A percentile compares a stretch with the other conserved stretches of the same genome.
phyloP scores from a whole-genome alignment of 2,329 filamentous ascomycete genomes.

The Aspergillus fumigatus region DNA sequence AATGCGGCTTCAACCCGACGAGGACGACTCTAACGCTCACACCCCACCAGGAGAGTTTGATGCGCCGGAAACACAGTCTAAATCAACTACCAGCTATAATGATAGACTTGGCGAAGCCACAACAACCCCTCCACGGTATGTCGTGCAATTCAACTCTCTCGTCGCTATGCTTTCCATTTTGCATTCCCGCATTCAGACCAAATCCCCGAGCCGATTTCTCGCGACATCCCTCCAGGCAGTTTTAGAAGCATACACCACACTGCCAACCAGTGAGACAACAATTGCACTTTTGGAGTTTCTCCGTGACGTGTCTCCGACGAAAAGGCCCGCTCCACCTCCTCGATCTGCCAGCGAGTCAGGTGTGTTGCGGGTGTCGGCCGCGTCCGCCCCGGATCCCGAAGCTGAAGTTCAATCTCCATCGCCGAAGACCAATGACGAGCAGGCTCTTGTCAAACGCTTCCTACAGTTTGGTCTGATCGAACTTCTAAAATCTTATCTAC shows the following conservation, averaged over 20 bases:
- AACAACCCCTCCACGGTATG: conserved; percentile 21
- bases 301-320: conserved; percentile 53
- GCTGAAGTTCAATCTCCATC: conserved; percentile 41
- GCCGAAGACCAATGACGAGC: conserved; percentile 43
- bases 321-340: conserved; percentile 57
- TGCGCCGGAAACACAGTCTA: not conserved
- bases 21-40: conserved; percentile 18
- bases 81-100: conserved; percentile 18
- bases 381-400: conserved; percentile 55
- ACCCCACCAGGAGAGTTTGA: not conserved
- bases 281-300: conserved; percentile 54
- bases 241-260: conserved; percentile 54
- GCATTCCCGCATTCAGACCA: conserved; percentile 59
- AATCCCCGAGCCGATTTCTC: conserved; percentile 60
- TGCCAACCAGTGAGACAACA: conserved; percentile 54
- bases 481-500: conserved; percentile 56
- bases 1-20: conserved; percentile 50
- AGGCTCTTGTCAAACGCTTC: conserved; percentile 49
- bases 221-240: conserved; percentile 60
- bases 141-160: conserved; percentile 40
- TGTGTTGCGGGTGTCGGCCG: conserved; percentile 27
- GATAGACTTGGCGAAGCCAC: conserved; percentile 7
- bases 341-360: conserved; percentile 50
- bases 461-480: conserved; percentile 61
- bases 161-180: conserved; percentile 52